phyloP scores from a whole-genome alignment of 2,329 filamentous ascomycete species.

The Claviceps lovelessii region DNA sequence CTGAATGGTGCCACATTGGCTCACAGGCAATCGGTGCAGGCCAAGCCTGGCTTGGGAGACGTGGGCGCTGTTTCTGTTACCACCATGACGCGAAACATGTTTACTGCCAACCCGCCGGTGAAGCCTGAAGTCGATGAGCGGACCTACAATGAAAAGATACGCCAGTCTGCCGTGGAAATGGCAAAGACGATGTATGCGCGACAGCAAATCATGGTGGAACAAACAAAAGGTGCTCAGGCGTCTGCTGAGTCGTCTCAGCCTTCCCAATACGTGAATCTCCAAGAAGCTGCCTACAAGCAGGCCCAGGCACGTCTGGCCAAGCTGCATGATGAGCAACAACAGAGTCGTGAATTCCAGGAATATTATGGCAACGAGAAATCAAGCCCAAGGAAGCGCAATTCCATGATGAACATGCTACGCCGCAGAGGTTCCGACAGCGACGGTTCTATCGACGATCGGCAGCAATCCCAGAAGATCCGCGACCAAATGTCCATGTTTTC shows the following conservation, averaged over 20 bases:
- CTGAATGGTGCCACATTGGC: conserved; percentile 59
- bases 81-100: conserved; percentile 61
- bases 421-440: conserved; percentile 52
- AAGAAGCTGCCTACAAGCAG: conserved; percentile 75
- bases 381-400: conserved; percentile 28
- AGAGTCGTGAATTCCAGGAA: conserved; percentile 50
- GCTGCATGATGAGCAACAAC: conserved; percentile 56
- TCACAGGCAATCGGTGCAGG: conserved; percentile 35
- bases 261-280: conserved; percentile 48
- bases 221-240: conserved; percentile 27
- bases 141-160: conserved; percentile 55
- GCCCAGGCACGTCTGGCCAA: conserved; percentile 72
- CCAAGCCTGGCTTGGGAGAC: conserved; percentile 37
- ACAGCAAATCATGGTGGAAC: conserved; percentile 48
- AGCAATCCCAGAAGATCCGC: conserved; percentile 57
- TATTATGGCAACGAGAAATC: conserved; percentile 52
- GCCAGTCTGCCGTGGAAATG: conserved; percentile 78
- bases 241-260: conserved; percentile 26
- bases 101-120: conserved; percentile 60
- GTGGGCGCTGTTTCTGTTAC: conserved; percentile 53
- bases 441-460: conserved; percentile 47
- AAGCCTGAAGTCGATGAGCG: conserved; percentile 60
- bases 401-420: conserved; percentile 40
- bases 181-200: conserved; percentile 70
- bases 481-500: conserved; percentile 69